Evolutionary conservation across 2,329 filamentous ascomycete genomes (phyloP), one percentile per base, ranked within the genome.

Genomic region (Neonectria sp.): DNA sequence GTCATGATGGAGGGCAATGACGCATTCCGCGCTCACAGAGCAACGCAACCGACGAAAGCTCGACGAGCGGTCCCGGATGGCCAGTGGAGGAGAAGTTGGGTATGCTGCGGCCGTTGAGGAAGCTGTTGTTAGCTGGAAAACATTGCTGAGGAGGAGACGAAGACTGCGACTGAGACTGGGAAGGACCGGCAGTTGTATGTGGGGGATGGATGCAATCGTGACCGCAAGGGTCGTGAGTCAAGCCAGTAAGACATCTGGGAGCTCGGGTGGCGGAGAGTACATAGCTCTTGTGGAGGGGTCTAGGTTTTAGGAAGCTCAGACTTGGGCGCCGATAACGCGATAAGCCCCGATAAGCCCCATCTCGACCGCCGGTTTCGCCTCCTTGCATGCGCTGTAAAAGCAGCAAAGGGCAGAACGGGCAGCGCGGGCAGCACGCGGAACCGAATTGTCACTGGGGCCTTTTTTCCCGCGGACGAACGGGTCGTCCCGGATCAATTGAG

Each of bases 1-100:
- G 77, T 82, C 84, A 86, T 86, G 73, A 46, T 65, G 73, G 73
- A 53, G 67, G 61, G 68, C 51, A 57, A 72, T 67, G 63, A 62
- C 60, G 60, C 52, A 45, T 65, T 53, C 33, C 57, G 51, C 59
- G 57, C 68, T 51, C 57, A 55, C 49, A 49, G 29, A 59, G 33
- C 29, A 56, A 55, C 55, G 33, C 29, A 56, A 49, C 55, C 52
- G 48, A 59, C 55, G 58, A 69, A 57, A 58, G 60, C 31, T 64
- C 56, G 48, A 61, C 46, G 58, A 68, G 65, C 58, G 61, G 63
- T 71, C 71, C 72, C 73, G 66, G 45, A 67, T 65, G 70, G 67
- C 71, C 69, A 55, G 56, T 61, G 60, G 63, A 67, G 55, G n/a
- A 64, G 49, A 53, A 33, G 60, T 53, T 65, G 31, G 46, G 55